Evolutionary conservation across 148 eudicot genomes (phyloP).

Genomic region (Vaccinium macrocarpon): DNA sequence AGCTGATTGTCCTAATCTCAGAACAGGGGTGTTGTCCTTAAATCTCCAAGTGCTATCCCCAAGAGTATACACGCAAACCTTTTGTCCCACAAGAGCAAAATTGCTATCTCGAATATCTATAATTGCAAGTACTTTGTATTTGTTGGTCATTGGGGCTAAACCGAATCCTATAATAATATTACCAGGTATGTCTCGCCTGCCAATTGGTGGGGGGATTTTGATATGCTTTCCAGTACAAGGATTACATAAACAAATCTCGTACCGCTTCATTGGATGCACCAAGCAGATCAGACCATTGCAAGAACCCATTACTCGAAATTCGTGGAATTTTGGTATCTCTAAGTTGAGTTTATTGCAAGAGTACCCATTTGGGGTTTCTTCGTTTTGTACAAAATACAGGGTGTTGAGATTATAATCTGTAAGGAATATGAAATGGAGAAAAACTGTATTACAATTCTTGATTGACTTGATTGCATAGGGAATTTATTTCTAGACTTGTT

Average conservation of each 20-base stretch:
- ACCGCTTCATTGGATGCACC: background rate
- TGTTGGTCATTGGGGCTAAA: background rate
- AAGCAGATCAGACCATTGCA: constrained; percentile 7
- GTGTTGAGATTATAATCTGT: background rate
- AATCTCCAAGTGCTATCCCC: background rate
- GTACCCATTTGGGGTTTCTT: background rate
- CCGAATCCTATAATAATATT: background rate
- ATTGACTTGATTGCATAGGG: background rate
- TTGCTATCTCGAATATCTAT: background rate
- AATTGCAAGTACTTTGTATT: background rate
- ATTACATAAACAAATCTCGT: background rate
- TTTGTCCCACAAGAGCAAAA: background rate
- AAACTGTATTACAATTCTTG: background rate
- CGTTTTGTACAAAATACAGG: background rate
- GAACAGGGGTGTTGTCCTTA: background rate
- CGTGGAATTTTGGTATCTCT: background rate
- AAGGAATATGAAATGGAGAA: background rate
- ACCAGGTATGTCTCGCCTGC: background rate
- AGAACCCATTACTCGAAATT: background rate
- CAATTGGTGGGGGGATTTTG: background rate
- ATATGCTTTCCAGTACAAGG: background rate
- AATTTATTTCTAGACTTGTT: background rate
- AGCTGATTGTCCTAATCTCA: background rate
- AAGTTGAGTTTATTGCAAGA: background rate
- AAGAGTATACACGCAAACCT: background rate